These are phyloP conservation scores for Heterobasidion annosum DNA, from an alignment of 1,284 basidiomycete species.

Conservation along the genomic window DNA sequence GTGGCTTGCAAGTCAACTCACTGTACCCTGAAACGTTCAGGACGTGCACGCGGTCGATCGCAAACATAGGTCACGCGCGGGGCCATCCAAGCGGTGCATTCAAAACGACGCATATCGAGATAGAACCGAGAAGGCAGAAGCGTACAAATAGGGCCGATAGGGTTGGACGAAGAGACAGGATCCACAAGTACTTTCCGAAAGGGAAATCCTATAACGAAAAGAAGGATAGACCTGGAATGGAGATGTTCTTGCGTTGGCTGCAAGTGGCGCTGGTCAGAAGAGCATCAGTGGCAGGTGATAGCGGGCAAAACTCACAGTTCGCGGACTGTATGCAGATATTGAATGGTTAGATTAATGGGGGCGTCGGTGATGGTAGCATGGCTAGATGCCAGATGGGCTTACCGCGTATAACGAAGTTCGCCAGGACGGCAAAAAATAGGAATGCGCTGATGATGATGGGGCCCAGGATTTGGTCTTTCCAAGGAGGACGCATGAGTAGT, in stretches of 20 bases:
- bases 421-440: constrained; percentile 78
- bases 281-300: neutral
- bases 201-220: neutral
- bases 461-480: constrained; percentile 67
- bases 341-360: neutral
- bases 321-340: constrained; percentile 26
- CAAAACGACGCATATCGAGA: too few relatives aligned
- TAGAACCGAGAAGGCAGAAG: too few relatives aligned
- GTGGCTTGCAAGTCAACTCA: too few relatives aligned
- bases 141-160: too few relatives aligned
- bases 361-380: neutral
- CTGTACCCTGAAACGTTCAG: too few relatives aligned
- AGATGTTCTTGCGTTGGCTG: constrained; percentile 8
- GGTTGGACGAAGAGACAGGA: too few relatives aligned
- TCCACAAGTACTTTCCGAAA: too few relatives aligned
- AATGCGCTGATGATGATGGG: constrained; percentile 74
- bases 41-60: too few relatives aligned
- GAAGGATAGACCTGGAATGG: constrained; percentile 9
- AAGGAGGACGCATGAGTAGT: too few relatives aligned
- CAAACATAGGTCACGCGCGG: too few relatives aligned
- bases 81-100: too few relatives aligned
- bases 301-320: constrained; percentile 25
- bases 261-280: neutral
- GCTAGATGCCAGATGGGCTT: constrained; percentile 15
- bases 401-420: constrained; percentile 85